Conservation (phyloP, 1,284 basidiomycete genomes). For the Ustilago shanxiensis region DNA sequence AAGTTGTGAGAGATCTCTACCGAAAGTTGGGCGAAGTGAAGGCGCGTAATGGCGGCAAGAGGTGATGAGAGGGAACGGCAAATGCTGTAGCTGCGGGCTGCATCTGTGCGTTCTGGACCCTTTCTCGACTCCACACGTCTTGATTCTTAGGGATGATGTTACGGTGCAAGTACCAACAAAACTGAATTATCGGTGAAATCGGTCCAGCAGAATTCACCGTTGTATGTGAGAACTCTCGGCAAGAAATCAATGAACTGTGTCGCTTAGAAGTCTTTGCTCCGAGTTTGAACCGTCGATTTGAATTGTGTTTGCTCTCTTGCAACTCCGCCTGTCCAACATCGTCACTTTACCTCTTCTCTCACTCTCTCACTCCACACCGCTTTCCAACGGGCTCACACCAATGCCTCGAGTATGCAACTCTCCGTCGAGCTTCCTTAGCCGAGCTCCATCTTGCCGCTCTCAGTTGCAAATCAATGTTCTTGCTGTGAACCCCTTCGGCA, state of each 20-base stretch:
- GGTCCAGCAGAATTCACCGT: neutral
- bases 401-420: too few species aligned
- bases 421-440: neutral
- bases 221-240: slow-evolving; percentile 4
- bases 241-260: too few species aligned
- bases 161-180: neutral
- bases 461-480: too few species aligned
- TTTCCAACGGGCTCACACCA: too few species aligned
- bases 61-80: too few species aligned
- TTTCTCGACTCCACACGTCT: slow-evolving; percentile 19
- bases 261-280: slow-evolving; percentile 6
- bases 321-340: slow-evolving; percentile 21
- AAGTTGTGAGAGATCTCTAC: neutral
- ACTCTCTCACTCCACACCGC: neutral
- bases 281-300: slow-evolving; percentile 14
- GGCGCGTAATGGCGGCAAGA: neutral
- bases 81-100: too few species aligned
- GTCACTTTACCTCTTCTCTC: slow-evolving; percentile 9
- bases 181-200: neutral
- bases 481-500: too few species aligned
- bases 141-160: neutral
- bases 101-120: slow-evolving; percentile 37
- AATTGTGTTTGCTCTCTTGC: neutral
- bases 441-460: too few species aligned
- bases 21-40: neutral